Evolutionary conservation across 2,329 filamentous ascomycete genomes (phyloP).

Genomic region (Blastomyces emzantsi): DNA sequence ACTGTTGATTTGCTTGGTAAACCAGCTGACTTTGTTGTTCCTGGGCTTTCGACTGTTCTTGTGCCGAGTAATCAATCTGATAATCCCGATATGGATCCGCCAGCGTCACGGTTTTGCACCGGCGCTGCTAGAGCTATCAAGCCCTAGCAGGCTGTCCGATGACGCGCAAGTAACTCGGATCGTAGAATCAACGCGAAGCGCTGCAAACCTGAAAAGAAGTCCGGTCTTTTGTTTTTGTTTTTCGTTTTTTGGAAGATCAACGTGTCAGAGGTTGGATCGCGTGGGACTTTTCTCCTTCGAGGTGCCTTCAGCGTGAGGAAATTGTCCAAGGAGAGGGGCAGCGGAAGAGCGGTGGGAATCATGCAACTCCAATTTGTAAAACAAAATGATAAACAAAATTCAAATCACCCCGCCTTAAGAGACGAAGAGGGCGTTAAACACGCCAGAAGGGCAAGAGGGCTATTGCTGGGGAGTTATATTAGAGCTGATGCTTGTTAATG

Average conservation of each 20-base stretch:
- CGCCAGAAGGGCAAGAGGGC: neutral
- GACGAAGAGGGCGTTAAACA: neutral
- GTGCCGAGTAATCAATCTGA: constrained; percentile 65
- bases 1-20: constrained; percentile 46
- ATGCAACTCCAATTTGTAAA: neutral
- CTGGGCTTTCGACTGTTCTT: constrained; percentile 56
- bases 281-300: neutral
- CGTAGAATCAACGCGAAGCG: constrained; percentile 5
- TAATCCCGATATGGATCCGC: constrained; percentile 68
- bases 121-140: constrained; percentile 64
- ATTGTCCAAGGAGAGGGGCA: neutral
- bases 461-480: constrained; percentile 4
- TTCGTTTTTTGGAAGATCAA: neutral
- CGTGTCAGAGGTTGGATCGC: neutral
- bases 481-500: neutral
- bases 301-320: neutral
- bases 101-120: constrained; percentile 62
- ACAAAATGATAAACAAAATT: neutral
- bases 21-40: constrained; percentile 56
- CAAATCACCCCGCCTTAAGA: constrained; percentile 2
- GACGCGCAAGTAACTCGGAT: constrained; percentile 12
- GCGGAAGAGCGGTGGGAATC: neutral
- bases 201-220: neutral
- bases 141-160: constrained; percentile 53
- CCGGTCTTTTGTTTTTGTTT: neutral